Base-by-base conservation (phyloP, 1,139 yeast species). In the Sugiyamaella novakii region DNA sequence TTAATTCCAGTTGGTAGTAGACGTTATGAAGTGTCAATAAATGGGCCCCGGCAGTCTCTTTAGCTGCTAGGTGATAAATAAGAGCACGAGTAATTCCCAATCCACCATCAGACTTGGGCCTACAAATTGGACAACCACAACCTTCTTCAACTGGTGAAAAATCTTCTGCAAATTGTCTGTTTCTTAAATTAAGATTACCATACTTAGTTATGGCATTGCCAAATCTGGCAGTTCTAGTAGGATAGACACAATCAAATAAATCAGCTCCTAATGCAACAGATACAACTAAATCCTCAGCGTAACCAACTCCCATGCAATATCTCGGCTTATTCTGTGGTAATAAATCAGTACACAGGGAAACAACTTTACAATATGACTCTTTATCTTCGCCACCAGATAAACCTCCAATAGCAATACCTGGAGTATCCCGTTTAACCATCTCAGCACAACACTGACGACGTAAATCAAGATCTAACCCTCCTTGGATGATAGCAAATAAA, bases 231-330 rank as follows among this genome's bases (percentile, higher is more conserved):
- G 77, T 73, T 46, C 77, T 60, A 3, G 76, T 72, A 18, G 77
- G 77, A 53, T 70, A 73, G 3, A 73, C 77, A 48, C 77, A 73
- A 57, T 73, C 77, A 59, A 73, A 73, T 59, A 73, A 58, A 50
- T 73, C 77, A 5, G 74, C 76, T 0, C 77, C 77, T 24, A 73
- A 62, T 0, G 77, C 77, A 2, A 73, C 77, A 0, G 72, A 67
- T 2, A 73, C 77, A 5, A 73, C 71, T 53, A 73, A 57, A 50
- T 73, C 77, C 54, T 73, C 77, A 2, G 77, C 76, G 48, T 73
- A 73, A 4, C 77, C 77, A 8, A 73, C 75, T 10, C 77, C 77
- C 77, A 73, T 73, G 56, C 75, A 71, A 54, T 73, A 73, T 24
- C 75, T 62, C 1, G 77, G 77, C 57, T 73, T 73, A 53, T 63